Conservation (phyloP, 441 rosid genomes). For the Rhodomyrtus psidioides region DNA sequence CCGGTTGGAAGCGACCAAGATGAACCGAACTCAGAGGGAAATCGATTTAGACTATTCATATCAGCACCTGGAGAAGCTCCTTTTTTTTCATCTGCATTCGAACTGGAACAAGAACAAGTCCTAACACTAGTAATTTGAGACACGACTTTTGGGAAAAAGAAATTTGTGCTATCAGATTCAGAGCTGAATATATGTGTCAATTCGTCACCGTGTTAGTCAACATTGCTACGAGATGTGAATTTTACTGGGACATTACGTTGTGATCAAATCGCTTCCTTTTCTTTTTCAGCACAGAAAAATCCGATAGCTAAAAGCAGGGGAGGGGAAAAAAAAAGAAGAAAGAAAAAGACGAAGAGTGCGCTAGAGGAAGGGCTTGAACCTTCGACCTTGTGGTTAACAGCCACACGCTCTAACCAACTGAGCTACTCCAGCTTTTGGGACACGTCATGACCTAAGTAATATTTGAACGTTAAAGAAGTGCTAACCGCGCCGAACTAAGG, state of each 20-base stretch:
- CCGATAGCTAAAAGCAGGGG: neutral
- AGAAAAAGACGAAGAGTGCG: neutral
- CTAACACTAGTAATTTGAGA: neutral
- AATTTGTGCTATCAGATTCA: neutral
- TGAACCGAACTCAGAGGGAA: neutral
- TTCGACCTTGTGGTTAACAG: conserved; percentile 7
- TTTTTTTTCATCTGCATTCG: neutral
- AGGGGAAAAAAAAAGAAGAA: too few relatives aligned
- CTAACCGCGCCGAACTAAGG: too few relatives aligned
- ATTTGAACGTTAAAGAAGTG: too few relatives aligned
- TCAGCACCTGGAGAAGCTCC: neutral
- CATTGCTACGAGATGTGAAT: neutral
- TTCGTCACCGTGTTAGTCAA: neutral
- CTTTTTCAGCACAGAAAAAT: neutral
- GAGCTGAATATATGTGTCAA: too few relatives aligned
- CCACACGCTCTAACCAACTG: conserved; percentile 10
- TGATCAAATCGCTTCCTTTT: neutral
- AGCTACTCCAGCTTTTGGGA: neutral
- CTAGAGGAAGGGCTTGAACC: conserved; percentile 6
- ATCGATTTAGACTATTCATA: neutral
- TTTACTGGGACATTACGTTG: neutral
- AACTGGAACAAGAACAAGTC: neutral
- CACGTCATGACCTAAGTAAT: too few relatives aligned
- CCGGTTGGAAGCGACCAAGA: conserved; percentile 2
- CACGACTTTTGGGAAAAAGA: neutral